Base-by-base conservation (phyloP, 1,139 yeast genomes). In the Hyphopichia khmerensis region DNA sequence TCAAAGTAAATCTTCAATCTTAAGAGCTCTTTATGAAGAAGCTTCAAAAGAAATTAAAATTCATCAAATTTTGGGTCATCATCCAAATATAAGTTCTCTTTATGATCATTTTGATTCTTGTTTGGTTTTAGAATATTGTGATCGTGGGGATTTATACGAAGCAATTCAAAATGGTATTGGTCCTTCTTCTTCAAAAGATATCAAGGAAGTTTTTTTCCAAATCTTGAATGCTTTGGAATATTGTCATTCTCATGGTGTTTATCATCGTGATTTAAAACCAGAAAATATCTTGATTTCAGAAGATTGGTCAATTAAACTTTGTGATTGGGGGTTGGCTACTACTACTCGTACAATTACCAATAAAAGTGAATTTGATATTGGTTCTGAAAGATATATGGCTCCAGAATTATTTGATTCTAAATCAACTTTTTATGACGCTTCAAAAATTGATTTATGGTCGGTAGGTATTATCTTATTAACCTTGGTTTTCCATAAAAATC, bases 321-420 rank as follows among this genome's bases (percentile, higher is more conserved):
- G 96, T 43, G 96, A 89, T 66, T 89, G 96, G 93, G 96, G 96
- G 3, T 72, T 89, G 55, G 96, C 96, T 2, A 85, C 97, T 2
- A 80, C 86, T 15, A 69, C 75, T 26, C 67, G 69, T 41, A 66
- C 67, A 36, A 83, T 90, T 54, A 66, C 78, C 35, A 60, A 70
- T 49, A 58, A 54, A 33, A 60, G 56, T 40, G 97, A 91, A 56
- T 87, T 90, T 61, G 96, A 91, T 50, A 87, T 91, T 45, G 99
- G 99, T 19, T 83, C 93, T 39, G 97, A 91, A 63, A 75, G 97
- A 47, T 93, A 93, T 64, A 93, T 93, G 99, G 96, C 98, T 0
- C 99, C 99, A 0, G 99, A 93, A 60, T 70, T 91, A 42, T 80
- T 86, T 56, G 89, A 84, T 52, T 63, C 69, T 21, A 75, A 79